A percentile compares a stretch with the other conserved stretches of the same genome.
These are phyloP conservation scores for Calonectria fujianensis DNA, from an alignment of 2,329 filamentous ascomycete genomes.

Conservation along the genomic window DNA sequence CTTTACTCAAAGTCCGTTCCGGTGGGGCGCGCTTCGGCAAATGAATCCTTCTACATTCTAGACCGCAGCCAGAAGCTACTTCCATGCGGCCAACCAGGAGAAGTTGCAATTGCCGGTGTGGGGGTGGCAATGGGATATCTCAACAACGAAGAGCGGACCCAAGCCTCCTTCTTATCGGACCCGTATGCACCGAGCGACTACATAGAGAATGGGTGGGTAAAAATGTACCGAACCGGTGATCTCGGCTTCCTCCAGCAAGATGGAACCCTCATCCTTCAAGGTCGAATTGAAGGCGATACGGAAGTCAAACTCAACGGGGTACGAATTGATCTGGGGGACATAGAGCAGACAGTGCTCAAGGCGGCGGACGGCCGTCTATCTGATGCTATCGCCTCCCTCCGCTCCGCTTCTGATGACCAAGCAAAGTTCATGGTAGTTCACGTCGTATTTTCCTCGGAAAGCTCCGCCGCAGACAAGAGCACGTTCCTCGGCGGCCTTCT, in stretches of 20 bases:
- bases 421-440: slow-evolving; percentile 54
- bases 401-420: slow-evolving; percentile 5
- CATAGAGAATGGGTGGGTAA: background rate
- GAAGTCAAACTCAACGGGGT: slow-evolving; percentile 68
- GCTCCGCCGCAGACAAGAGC: background rate
- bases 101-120: slow-evolving; percentile 9
- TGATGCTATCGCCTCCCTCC: slow-evolving; percentile 33
- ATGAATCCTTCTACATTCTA: slow-evolving; percentile 15
- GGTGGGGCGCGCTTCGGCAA: background rate
- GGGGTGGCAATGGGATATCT: slow-evolving; percentile 22
- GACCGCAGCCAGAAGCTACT: background rate
- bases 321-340: slow-evolving; percentile 68
- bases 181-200: slow-evolving; percentile 14
- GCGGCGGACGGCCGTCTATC: slow-evolving; percentile 25
- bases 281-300: slow-evolving; percentile 64
- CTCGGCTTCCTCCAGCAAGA: slow-evolving; percentile 51
- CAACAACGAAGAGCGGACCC: slow-evolving; percentile 21
- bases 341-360: slow-evolving; percentile 39
- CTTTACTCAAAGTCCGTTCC: background rate
- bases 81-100: slow-evolving; percentile 10
- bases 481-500: slow-evolving; percentile 25
- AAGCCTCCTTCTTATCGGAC: slow-evolving; percentile 31
- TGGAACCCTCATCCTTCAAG: slow-evolving; percentile 60
- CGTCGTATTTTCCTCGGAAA: slow-evolving; percentile 50
- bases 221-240: slow-evolving; percentile 47